Percentiles rank a stretch among this genome's conserved stretches.
These are phyloP conservation scores for Pyropia haitanensis DNA, from an alignment of 23 red algal genomes.

Conservation along the genomic window DNA sequence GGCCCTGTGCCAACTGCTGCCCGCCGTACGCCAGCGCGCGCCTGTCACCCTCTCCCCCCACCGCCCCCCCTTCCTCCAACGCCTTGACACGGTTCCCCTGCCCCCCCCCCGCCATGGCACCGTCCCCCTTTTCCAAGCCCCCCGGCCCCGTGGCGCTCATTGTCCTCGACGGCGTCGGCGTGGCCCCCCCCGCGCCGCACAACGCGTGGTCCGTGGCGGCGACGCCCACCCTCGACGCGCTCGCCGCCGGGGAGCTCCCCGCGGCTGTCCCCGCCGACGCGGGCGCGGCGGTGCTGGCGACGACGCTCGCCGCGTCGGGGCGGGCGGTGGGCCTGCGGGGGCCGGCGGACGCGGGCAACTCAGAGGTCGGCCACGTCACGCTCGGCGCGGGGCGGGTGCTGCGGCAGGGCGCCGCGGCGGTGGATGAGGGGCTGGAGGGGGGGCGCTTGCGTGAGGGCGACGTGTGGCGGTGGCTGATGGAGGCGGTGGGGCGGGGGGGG, in stretches of 20 bases:
- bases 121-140: conserved; percentile 49
- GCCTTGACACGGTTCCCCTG: too few species aligned
- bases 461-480: conserved; percentile 66
- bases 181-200: conserved; percentile 30
- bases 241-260: conserved; percentile 48
- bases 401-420: conserved; percentile 63
- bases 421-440: conserved; percentile 52
- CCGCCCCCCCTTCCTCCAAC: too few species aligned
- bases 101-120: background rate
- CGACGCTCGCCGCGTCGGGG: conserved; percentile 67
- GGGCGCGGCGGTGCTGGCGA: conserved; percentile 9
- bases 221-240: conserved; percentile 68
- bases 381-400: conserved; percentile 75
- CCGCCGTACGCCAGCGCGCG: too few species aligned
- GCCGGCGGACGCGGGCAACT: conserved; percentile 77
- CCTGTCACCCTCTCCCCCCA: too few species aligned
- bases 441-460: conserved; percentile 54
- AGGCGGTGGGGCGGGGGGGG: conserved; percentile 4
- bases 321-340: conserved; percentile 76
- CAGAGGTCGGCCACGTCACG: conserved; percentile 81
- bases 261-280: conserved; percentile 3
- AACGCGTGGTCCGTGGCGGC: conserved; percentile 49
- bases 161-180: conserved; percentile 71
- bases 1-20: too few species aligned
- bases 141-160: conserved; percentile 73